Conservation (phyloP, 225 moss, liverwort and hornwort species). For the Pseudoscleropodium purum region DNA sequence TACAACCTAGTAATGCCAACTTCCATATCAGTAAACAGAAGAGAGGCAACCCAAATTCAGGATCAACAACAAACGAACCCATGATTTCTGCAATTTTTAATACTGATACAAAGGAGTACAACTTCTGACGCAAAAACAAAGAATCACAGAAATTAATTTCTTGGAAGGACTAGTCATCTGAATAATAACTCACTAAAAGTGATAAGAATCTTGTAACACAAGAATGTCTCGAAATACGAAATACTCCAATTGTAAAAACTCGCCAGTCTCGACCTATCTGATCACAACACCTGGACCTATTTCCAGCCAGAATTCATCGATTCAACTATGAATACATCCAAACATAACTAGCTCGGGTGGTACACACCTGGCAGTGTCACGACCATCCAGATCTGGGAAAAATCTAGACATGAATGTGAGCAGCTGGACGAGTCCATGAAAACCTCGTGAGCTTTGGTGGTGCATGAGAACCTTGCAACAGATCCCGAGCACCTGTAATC, state of each 20-base stretch:
- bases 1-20: conserved; percentile 49
- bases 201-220: not conserved
- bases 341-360: not conserved
- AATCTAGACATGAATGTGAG: conserved; percentile 72
- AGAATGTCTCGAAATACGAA: not conserved
- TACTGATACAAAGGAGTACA: not conserved
- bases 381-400: conserved; percentile 91
- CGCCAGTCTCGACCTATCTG: not conserved
- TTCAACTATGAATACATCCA: not conserved
- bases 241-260: not conserved
- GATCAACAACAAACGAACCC: not conserved
- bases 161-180: not conserved
- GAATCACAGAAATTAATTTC: not conserved
- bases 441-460: conserved; percentile 83
- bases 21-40: conserved; percentile 2
- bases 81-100: not conserved
- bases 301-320: not conserved
- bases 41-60: not conserved
- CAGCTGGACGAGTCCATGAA: conserved; percentile 68
- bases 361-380: conserved; percentile 87
- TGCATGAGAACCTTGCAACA: conserved; percentile 80
- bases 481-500: conserved; percentile 80
- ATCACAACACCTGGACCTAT: not conserved
- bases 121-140: not conserved
- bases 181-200: not conserved